Base-by-base conservation (phyloP, 164 flowering plant genomes). In the Stephania yunnanensis region DNA sequence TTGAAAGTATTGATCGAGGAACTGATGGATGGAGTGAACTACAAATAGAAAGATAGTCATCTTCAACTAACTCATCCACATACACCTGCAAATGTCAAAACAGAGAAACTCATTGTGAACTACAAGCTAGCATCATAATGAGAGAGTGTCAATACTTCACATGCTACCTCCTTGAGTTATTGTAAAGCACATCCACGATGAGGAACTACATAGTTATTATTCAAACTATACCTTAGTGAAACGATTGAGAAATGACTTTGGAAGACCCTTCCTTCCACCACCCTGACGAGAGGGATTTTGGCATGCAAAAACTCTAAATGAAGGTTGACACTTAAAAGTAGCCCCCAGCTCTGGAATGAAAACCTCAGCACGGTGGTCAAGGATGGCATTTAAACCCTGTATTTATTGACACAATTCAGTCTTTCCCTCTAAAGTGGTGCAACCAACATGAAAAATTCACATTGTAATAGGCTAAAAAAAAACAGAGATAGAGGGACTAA, bases 221-320 rank as follows among this genome's bases (percentile, higher is more conserved):
- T 5, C 42, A 61, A 48, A 73, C 4, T 50, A 71, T 52, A 93
- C 99, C 97, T 96, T 96, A 0, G 95, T 91, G 73, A 96, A 96
- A 48, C 99, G 93, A 79, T 96, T 96, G 46, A 96, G 95, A 79
- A 96, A 94, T 29, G 99, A 96, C 77, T 86, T 92, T 2, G 99
- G 99, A 75, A 96, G 93, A 45, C 95, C 97, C 84, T 96, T 96
- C 74, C 99, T 83, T 13, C 99, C 99, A 73, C 99, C 97, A 77
- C 99, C 99, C 85, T 96, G 98, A 82, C 61, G 78, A 9, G 97
- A 83, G 75, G 99, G 99, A 81, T 96, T 96, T 80, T 96, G 99
- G 85, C 99, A 96, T 7, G 97, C 97, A 89, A 96, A 96, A 79
- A 94, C 87, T 82, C 97, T 84, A 78, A 96, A 96, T 74, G 97